Evolutionary conservation across 495 filamentous ascomycete genomes (phyloP).

Genomic region (Ramalina peruviana): DNA sequence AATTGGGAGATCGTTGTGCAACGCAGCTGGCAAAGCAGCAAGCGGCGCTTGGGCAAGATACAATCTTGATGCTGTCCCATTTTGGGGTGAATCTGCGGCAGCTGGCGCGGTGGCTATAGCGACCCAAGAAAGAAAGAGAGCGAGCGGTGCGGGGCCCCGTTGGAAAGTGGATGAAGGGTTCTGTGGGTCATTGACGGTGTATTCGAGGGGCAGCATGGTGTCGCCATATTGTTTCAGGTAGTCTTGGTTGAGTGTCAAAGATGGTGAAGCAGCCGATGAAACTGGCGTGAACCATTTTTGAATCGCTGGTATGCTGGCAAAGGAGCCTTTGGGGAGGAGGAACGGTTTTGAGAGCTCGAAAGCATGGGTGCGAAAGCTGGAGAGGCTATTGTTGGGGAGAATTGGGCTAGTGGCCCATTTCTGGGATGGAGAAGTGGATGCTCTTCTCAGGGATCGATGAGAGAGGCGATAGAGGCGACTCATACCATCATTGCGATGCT

Average conservation of each 20-base stretch:
- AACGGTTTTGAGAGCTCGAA: slow-evolving; percentile 34
- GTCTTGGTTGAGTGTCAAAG: slow-evolving; percentile 25
- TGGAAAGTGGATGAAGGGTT: slow-evolving; percentile 26
- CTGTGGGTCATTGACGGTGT: slow-evolving; percentile 23
- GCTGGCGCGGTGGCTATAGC: slow-evolving; percentile 16
- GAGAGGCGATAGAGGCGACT: neutral
- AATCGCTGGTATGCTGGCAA: slow-evolving; percentile 34
- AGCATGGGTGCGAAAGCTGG: slow-evolving; percentile 33
- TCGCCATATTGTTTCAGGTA: slow-evolving; percentile 37
- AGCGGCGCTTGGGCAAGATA: slow-evolving; percentile 81
- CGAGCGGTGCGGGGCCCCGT: slow-evolving; percentile 42
- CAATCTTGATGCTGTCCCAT: slow-evolving; percentile 22
- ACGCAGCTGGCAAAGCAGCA: slow-evolving; percentile 40
- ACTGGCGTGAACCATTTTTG: slow-evolving; percentile 36
- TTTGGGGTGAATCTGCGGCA: slow-evolving; percentile 2
- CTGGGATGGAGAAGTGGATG: neutral
- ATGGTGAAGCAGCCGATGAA: slow-evolving; percentile 1
- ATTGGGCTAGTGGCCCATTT: slow-evolving; percentile 6
- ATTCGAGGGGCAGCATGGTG: slow-evolving; percentile 44
- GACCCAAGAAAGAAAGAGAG: slow-evolving; percentile 43
- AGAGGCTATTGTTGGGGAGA: slow-evolving; percentile 9
- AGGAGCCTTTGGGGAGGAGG: slow-evolving; percentile 32
- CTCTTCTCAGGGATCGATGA: neutral
- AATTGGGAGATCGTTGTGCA: slow-evolving; percentile 53
- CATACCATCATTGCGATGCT: neutral